Conservation (phyloP, 768 basidiomycete species). For the Termitomyces sp. region DNA sequence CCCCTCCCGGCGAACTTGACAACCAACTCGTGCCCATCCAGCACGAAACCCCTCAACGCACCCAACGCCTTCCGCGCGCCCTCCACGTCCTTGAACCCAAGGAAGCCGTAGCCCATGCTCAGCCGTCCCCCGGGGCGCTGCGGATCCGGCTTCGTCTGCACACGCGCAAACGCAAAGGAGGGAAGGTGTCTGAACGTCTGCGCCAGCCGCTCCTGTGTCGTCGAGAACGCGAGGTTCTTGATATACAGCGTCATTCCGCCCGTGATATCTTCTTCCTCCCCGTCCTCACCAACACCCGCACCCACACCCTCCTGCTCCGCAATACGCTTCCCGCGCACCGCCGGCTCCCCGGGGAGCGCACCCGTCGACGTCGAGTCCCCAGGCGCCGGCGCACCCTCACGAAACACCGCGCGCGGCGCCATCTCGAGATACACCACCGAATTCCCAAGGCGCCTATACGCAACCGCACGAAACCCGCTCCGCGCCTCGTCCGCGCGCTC, state of each 20-base stretch:
- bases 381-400: constrained; percentile 28
- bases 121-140: constrained; percentile 59
- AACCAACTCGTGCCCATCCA: constrained; percentile 83
- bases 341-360: constrained; percentile 5
- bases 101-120: constrained; percentile 96
- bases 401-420: constrained; percentile 83
- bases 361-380: constrained; percentile 3
- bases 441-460: constrained; percentile 85
- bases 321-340: constrained; percentile 32
- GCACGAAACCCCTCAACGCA: constrained; percentile 72
- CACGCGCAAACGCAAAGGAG: constrained; percentile 79
- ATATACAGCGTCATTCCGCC: constrained; percentile 84
- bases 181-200: constrained; percentile 71
- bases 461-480: constrained; percentile 59
- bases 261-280: constrained; percentile 41
- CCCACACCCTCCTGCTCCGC: constrained; percentile 30
- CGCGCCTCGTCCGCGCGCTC: constrained; percentile 49
- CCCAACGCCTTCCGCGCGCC: constrained; percentile 70
- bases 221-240: constrained; percentile 95
- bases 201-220: constrained; percentile 67
- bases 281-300: constrained; percentile 27
- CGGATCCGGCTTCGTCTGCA: constrained; percentile 89
- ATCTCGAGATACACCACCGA: constrained; percentile 91
- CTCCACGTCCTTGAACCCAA: constrained; percentile 79
- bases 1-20: constrained; percentile 88